Percentiles rank a stretch among this genome's conserved stretches.
Conservation (phyloP, 495 filamentous ascomycete species). For the Daldinia bambusicola region DNA sequence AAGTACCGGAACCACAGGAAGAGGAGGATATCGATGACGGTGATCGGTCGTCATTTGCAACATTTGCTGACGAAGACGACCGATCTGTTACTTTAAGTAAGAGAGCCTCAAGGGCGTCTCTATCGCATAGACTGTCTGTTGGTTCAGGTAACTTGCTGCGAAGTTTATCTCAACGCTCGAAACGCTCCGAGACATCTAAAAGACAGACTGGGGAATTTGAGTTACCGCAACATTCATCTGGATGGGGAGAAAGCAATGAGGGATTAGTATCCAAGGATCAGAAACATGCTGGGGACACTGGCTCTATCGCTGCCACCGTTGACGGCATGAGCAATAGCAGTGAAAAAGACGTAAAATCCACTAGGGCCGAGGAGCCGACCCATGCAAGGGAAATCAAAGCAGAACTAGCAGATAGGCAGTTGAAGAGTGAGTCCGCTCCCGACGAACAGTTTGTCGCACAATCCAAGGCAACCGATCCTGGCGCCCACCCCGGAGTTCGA, state of each 20-base stretch:
- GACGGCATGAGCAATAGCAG: slow-evolving; percentile 60
- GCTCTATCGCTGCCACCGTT: slow-evolving; percentile 64
- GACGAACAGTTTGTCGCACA: slow-evolving; percentile 3
- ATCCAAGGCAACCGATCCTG: slow-evolving; percentile 3
- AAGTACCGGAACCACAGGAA: slow-evolving; percentile 56
- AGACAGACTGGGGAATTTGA: slow-evolving; percentile 40
- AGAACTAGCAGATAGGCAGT: slow-evolving; percentile 34
- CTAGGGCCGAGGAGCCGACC: slow-evolving; percentile 12
- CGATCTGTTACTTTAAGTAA: slow-evolving; percentile 35
- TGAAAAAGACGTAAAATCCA: slow-evolving; percentile 37
- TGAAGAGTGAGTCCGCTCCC: slow-evolving; percentile 4
- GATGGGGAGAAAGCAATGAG: slow-evolving; percentile 52
- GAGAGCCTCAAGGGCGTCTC: slow-evolving; percentile 43
- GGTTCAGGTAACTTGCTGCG: slow-evolving; percentile 56
- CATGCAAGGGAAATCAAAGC: slow-evolving; percentile 43
- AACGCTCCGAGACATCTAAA: slow-evolving; percentile 45
- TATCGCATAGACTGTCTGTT: slow-evolving; percentile 60
- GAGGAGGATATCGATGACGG: slow-evolving; percentile 52
- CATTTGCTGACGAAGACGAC: slow-evolving; percentile 67
- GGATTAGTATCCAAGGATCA: slow-evolving; percentile 54
- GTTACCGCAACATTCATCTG: slow-evolving; percentile 43
- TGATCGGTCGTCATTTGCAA: slow-evolving; percentile 68
- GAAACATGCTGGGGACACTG: slow-evolving; percentile 49
- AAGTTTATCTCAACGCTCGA: slow-evolving; percentile 58
- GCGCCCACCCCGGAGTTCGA: slow-evolving; percentile 18